Evolutionary conservation across 176 grass and related monocot species (phyloP).

Genomic region (Lolium perenne): DNA sequence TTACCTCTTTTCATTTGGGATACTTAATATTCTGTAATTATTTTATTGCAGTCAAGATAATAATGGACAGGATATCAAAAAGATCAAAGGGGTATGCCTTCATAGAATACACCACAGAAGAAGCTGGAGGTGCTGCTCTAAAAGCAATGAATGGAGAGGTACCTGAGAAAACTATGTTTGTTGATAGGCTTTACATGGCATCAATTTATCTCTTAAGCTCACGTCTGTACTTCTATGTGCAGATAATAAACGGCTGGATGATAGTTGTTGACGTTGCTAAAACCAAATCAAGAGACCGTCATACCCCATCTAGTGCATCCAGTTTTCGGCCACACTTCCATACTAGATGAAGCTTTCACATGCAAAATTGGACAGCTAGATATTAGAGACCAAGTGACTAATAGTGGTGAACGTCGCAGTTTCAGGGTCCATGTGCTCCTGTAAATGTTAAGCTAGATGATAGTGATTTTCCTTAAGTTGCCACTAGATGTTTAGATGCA

Average conservation of each 20-base stretch:
- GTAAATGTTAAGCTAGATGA: constrained; percentile 7
- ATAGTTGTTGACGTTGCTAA: constrained; percentile 88
- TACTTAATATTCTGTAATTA: constrained; percentile 27
- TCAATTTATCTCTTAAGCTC: constrained; percentile 26
- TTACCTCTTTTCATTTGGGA: constrained; percentile 32
- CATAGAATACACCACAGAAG: constrained; percentile 90
- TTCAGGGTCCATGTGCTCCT: constrained; percentile 41
- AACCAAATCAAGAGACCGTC: constrained; percentile 54
- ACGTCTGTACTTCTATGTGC: constrained; percentile 28
- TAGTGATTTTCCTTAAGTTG: constrained; percentile 11
- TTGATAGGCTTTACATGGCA: neutral
- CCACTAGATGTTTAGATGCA: constrained; percentile 38
- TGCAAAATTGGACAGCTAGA: constrained; percentile 29
- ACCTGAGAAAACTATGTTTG: constrained; percentile 11
- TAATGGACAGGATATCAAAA: constrained; percentile 98
- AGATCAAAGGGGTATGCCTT: constrained; percentile 96
- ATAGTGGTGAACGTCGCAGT: constrained; percentile 40
- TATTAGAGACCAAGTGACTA: constrained; percentile 32
- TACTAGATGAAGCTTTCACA: constrained; percentile 39
- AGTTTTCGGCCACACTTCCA: constrained; percentile 33
- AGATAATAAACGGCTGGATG: constrained; percentile 99
- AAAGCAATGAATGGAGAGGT: constrained; percentile 98
- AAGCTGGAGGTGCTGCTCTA: constrained; percentile 85
- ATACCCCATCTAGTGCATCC: constrained; percentile 10
- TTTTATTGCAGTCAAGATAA: constrained; percentile 73